Base-by-base conservation (phyloP, 2,329 filamentous ascomycete genomes). In the Penicillium sp. region DNA sequence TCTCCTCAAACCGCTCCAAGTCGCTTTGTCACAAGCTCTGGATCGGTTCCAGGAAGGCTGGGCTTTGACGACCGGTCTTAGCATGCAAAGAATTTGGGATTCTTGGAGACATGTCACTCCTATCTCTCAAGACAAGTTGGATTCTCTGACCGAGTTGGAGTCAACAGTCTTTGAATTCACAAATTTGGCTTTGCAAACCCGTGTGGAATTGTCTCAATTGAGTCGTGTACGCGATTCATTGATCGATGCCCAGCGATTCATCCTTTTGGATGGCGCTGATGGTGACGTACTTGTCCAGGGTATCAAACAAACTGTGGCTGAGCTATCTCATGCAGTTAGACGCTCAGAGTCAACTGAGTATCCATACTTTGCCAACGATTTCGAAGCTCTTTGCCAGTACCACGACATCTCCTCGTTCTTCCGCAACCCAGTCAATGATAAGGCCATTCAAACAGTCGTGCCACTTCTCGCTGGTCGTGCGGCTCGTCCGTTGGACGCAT, bases 1-100 rank as follows among this genome's bases (percentile, higher is more conserved):
- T 0, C 55, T 58, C 6, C 56, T 75, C 11, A 62, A 64, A n/a
- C 59, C 69, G 9, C 55, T 77, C 43, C 65, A 69, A 40, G 50
- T 52, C 31, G 54, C 60, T 7, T 67, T 71, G 40, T 76, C 61
- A 45, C 64, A 58, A 49, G 63, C 65, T 45, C 73, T 82, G 43
- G 76, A 76, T 39, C 81, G 81, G 49, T 93, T 96, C 68, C 81
- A 84, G 25, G 81, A 84, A 16, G 86, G 85, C 2, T 92, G 92
- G 76, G 85, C 86, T 54, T 76, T 95, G 15, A 86, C 80, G 0
- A 92, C 88, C 2, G 92, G 91, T 0, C 77, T 92, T 13, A 87
- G 85, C 63, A 94, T 95, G 89, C 89, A 94, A 68, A 72, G 78
- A 9, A 80, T 96, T 5, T 96, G 92, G 93, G 83, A 84, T 41